Evolutionary conservation across 208 protist genomes (phyloP).

Genomic region (Porcisia deanei): DNA sequence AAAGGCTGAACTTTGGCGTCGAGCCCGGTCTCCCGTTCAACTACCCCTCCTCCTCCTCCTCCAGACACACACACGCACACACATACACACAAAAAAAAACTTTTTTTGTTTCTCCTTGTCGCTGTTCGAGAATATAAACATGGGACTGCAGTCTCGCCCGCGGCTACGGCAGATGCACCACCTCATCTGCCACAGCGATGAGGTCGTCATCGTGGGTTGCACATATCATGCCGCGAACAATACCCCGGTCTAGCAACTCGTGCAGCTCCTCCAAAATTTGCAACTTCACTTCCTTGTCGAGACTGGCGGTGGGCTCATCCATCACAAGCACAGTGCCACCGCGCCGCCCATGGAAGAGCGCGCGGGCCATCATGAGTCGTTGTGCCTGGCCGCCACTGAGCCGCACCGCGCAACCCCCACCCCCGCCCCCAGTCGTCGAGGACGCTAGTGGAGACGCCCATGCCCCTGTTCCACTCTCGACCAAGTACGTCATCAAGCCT

Average conservation of each 20-base stretch:
- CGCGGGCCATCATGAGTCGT: slow-evolving; percentile 77
- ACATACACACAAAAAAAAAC: too few relatives aligned
- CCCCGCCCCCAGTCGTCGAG: slow-evolving; percentile 12
- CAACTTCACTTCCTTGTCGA: slow-evolving; percentile 54
- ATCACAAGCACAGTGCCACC: slow-evolving; percentile 66
- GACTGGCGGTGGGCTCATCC: slow-evolving; percentile 77
- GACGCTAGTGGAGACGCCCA: slow-evolving; percentile 24
- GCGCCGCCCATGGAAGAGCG: slow-evolving; percentile 51
- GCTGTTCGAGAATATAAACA: background rate
- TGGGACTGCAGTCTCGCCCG: background rate
- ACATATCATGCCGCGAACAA: slow-evolving; percentile 54
- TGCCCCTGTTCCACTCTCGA: slow-evolving; percentile 28
- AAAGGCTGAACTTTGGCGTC: too few relatives aligned
- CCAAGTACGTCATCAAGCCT: slow-evolving; percentile 61
- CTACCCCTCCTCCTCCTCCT: background rate
- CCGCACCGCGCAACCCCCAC: slow-evolving; percentile 43
- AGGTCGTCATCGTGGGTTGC: slow-evolving; percentile 68
- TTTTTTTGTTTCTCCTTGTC: background rate
- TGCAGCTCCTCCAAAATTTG: slow-evolving; percentile 50
- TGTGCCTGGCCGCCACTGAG: slow-evolving; percentile 75
- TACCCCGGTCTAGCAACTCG: slow-evolving; percentile 40
- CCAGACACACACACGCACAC: too few relatives aligned
- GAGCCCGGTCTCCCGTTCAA: background rate
- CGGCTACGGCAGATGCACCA: slow-evolving; percentile 33
- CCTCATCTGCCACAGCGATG: slow-evolving; percentile 55